Percentiles rank a stretch among this genome's conserved stretches.
Evolutionary conservation across 192 early-diverging fungal species (phyloP).

Genomic region (Allomyces javanicus): DNA sequence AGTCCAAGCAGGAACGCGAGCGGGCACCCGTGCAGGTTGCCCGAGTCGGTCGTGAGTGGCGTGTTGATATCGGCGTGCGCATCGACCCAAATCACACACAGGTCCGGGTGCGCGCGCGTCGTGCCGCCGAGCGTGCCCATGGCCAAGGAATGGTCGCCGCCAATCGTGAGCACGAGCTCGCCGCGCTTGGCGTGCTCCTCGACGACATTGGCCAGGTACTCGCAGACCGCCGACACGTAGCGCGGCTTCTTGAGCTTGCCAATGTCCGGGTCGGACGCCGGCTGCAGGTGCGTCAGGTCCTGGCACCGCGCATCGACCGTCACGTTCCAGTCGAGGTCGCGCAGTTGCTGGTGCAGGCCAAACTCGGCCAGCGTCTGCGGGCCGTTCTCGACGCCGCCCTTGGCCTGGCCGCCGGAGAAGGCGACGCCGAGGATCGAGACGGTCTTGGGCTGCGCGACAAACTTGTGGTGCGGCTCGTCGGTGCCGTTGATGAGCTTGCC

Average conservation of each 20-base stretch:
- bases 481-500: neutral
- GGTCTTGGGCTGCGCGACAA: constrained; percentile 32
- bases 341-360: constrained; percentile 65
- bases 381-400: constrained; percentile 74
- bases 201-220: constrained; percentile 43
- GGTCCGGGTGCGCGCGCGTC: constrained; percentile 47
- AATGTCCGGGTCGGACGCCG: constrained; percentile 44
- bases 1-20: constrained; percentile 74
- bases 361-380: constrained; percentile 63
- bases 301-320: constrained; percentile 51
- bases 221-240: constrained; percentile 59
- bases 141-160: constrained; percentile 88
- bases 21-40: constrained; percentile 93
- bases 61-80: constrained; percentile 94
- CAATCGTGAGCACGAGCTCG: constrained; percentile 72
- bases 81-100: constrained; percentile 88
- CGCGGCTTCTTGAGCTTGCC: constrained; percentile 67
- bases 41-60: constrained; percentile 59
- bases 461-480: constrained; percentile 16
- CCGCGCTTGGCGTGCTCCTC: constrained; percentile 36
- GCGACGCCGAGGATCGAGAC: constrained; percentile 53
- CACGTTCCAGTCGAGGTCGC: constrained; percentile 58
- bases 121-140: constrained; percentile 74
- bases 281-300: constrained; percentile 44
- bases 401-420: constrained; percentile 55